Evolutionary conservation across 169 alveolate species (phyloP).

Genomic region (Plasmodium fragile): DNA sequence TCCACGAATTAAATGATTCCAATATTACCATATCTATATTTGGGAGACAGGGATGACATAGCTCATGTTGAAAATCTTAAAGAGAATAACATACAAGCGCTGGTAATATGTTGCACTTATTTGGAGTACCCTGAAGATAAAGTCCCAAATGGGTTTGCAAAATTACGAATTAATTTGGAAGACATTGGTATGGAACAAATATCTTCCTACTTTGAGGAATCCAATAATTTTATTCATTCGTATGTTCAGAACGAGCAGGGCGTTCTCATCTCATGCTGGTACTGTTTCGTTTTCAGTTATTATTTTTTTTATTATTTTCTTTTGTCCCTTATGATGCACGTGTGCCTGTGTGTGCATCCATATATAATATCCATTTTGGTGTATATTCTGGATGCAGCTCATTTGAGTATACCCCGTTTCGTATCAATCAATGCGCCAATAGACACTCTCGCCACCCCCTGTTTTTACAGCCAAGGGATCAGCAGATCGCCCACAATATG

Average conservation of each 20-base stretch:
- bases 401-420: neutral
- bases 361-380: neutral
- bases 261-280: conserved; percentile 81
- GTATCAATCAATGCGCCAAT: neutral
- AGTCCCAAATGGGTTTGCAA: conserved; percentile 50
- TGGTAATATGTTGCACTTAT: conserved; percentile 68
- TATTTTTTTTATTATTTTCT: neutral
- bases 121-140: conserved; percentile 60
- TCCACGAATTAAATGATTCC: conserved; percentile 43
- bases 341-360: neutral
- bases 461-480: conserved; percentile 77
- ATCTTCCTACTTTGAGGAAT: conserved; percentile 76
- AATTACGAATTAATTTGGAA: conserved; percentile 76
- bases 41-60: conserved; percentile 60
- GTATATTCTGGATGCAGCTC: neutral
- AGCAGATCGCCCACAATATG: conserved; percentile 79
- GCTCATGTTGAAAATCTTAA: conserved; percentile 51
- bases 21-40: conserved; percentile 63
- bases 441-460: neutral
- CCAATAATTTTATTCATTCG: conserved; percentile 77
- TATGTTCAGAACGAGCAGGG: conserved; percentile 46
- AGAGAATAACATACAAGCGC: conserved; percentile 21
- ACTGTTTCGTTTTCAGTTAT: neutral
- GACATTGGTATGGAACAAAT: conserved; percentile 79
- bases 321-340: neutral